Evolutionary conservation across 1,139 yeast genomes (phyloP).

Genomic region (Blastobotrys proliferans): DNA sequence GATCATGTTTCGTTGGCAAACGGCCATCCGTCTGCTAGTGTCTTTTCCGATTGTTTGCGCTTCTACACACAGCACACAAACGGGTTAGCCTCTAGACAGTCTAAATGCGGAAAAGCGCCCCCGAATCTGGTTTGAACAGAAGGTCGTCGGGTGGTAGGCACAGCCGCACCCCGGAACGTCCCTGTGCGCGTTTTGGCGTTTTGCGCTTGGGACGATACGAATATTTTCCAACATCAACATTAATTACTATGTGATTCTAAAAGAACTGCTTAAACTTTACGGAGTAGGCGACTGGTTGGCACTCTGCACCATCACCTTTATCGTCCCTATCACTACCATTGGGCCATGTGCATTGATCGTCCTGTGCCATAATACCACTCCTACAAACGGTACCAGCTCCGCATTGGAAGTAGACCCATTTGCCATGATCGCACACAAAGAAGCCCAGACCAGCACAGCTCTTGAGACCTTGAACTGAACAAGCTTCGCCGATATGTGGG

Average conservation of each 20-base stretch:
- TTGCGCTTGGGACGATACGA: no score
- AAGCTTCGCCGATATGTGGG: not conserved
- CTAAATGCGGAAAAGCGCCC: no score
- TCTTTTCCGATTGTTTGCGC: no score
- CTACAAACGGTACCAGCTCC: conserved; percentile 7
- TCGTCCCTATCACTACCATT: no score
- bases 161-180: not conserved
- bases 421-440: conserved; percentile 1
- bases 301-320: not conserved
- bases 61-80: no score
- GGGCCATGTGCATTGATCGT: no score
- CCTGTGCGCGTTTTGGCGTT: not conserved
- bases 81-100: no score
- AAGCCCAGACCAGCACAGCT: conserved; percentile 4
- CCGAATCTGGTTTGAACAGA: not conserved
- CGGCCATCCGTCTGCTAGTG: no score
- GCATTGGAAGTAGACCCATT: conserved; percentile 5
- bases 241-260: no score
- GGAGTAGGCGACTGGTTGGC: not conserved
- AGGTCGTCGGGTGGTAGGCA: not conserved
- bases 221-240: no score
- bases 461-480: conserved; percentile 1
- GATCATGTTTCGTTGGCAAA: no score
- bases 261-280: not conserved
- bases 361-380: no score